Conservation (phyloP, 495 filamentous ascomycete genomes). For the Tuber borchii region DNA sequence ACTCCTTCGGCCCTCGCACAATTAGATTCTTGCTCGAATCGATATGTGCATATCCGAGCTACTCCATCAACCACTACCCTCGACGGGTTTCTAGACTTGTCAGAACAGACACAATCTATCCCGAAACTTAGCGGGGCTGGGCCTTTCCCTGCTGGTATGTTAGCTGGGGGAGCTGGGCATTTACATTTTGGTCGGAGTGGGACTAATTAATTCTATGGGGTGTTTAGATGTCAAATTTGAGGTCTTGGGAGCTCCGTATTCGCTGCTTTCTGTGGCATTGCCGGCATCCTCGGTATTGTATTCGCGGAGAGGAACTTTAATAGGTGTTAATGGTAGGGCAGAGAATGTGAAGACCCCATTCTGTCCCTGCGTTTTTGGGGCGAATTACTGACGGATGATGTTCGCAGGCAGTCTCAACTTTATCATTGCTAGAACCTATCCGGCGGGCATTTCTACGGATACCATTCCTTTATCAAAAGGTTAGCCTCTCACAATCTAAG, state of each 20-base stretch:
- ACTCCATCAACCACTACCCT: conserved; percentile 36
- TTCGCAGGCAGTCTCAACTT: conserved; percentile 65
- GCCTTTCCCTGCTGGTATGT: conserved; percentile 39
- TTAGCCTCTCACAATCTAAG: conserved; percentile 24
- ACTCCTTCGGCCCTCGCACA: conserved; percentile 8
- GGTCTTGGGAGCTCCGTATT: conserved; percentile 80
- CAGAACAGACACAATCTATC: conserved; percentile 39
- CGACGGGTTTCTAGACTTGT: conserved; percentile 33
- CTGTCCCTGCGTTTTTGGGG: background rate
- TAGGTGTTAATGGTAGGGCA: conserved; percentile 78
- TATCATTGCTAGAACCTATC: conserved; percentile 80
- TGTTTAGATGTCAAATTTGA: conserved; percentile 82
- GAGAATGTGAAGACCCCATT: conserved; percentile 62
- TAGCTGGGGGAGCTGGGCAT: background rate
- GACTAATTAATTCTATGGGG: background rate
- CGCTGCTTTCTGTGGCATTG: conserved; percentile 82
- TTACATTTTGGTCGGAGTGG: background rate
- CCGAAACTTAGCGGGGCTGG: conserved; percentile 39
- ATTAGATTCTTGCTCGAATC: conserved; percentile 9
- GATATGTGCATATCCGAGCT: conserved; percentile 35
- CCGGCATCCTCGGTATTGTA: conserved; percentile 90
- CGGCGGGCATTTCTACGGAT: conserved; percentile 68
- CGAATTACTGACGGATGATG: conserved; percentile 17
- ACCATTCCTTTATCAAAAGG: conserved; percentile 88
- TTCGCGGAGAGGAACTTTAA: conserved; percentile 81